Base-by-base conservation (phyloP, 2,329 filamentous ascomycete species). In the Thielaviopsis euricoi region DNA sequence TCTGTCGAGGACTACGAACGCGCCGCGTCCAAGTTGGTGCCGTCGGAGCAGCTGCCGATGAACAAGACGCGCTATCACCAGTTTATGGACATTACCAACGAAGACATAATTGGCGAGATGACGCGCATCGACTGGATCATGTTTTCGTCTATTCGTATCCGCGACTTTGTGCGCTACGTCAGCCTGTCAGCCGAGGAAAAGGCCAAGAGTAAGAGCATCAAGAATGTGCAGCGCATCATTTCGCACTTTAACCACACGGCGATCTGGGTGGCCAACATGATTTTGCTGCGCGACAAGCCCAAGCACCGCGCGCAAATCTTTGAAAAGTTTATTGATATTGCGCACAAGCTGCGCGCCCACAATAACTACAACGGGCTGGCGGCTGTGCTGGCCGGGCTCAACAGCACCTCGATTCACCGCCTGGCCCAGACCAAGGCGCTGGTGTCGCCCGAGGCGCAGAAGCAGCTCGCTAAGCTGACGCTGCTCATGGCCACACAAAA, bases 361-460 rank as follows among this genome's bases (percentile, higher is more conserved):
- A 96, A 97, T 74, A 97, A 98, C 70, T 98, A 97, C 75, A 97
- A 97, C 68, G 87, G 89, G 0, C 76, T 98, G 1, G 91, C 90
- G n/a, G 91, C 93, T 7, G 82, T 98, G 40, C 80, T 98, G 59
- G 91, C 93, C 6, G 93, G 91, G 9, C 86, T 98, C 66, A 95
- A 94, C 67, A 86, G 87, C 60, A 87, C 87, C 1, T 83, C 89
- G 0, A 85, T 98, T 26, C 86, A 93, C 66, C 85, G 93, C 19
- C 79, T 98, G 1, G 74, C 79, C 0, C 86, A 89, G 64, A 97
- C 93, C 0, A 78, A 86, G 61, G 81, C 86, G 15, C 71, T 96
- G 17, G 81, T 97, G 3, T 78, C 86, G 1, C 71, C 78, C 6
- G 78, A 84, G 1, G 78, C 83, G 0, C 84, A 86, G 64, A 95